Evolutionary conservation across 805 yeast species (phyloP), one percentile per base, ranked within the genome.

Genomic region (Candida alai): DNA sequence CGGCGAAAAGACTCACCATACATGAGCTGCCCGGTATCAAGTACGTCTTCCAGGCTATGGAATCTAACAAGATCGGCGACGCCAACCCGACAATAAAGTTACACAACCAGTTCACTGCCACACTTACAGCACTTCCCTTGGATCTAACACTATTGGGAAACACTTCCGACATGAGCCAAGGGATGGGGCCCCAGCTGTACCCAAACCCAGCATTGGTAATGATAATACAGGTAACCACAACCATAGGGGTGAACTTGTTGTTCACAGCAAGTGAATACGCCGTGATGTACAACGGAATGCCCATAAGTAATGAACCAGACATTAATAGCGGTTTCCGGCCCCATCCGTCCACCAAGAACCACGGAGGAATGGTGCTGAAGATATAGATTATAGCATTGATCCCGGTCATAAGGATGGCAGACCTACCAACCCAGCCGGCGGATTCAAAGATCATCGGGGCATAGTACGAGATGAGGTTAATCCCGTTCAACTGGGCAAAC

Each of bases 371-470:
- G 0, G 96, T 86, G 29, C 86, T 74, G 16, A 54, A 28, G 12
- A 64, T 42, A 44, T 66, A 66, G 18, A 66, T 52, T 13, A 66
- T 45, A 8, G 70, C 57, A 47, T 66, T 66, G 36, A 84, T 70
- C 15, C 97, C 97, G 0, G 97, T 86, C 95, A 88, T 84, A 43
- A 87, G 70, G 42, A 88, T 77, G 3, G 96, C 96, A 44, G 78
- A 76, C 40, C 95, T 68, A 17, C 96, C 96, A 6, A 72, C 60
- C 96, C 96, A 89, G 18, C 97, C 97, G 3, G 96, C 96, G 47
- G 84, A 84, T 56, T 89, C 96, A 58, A 88, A 89, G 30, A 88
- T 95, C 58, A 89, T 64, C 2, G 96, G 96, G 2, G 96, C 96
- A 62, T 88, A 88, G 60, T 89, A 89, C 1, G 94, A 80, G 35